Conservation (phyloP, 768 basidiomycete species). For the Rhizopogon roseolus region DNA sequence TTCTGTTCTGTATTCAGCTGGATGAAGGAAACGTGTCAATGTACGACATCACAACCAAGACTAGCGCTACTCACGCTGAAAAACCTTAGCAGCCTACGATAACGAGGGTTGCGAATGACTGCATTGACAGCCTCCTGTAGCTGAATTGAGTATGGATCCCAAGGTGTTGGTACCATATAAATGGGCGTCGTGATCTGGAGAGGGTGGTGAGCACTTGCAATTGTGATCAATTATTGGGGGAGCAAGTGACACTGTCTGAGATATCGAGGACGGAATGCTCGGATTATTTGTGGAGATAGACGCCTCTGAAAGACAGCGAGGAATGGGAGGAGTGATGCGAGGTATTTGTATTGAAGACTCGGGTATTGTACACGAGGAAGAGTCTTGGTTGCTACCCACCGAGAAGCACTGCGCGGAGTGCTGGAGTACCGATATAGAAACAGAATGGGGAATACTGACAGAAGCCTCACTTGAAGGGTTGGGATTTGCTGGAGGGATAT, state of each 20-base stretch:
- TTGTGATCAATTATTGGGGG: background rate
- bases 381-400: background rate
- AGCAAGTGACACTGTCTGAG: too few relatives aligned
- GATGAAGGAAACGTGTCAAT: background rate
- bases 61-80: background rate
- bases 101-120: background rate
- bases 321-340: background rate
- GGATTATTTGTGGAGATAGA: background rate
- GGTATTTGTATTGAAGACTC: background rate
- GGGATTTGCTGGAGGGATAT: background rate
- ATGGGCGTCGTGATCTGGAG: background rate
- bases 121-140: background rate
- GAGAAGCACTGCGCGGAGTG: background rate
- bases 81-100: background rate
- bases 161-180: background rate
- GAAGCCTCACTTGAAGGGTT: too few relatives aligned
- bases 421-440: background rate
- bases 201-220: background rate
- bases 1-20: background rate
- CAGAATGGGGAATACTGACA: too few relatives aligned
- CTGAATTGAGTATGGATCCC: background rate
- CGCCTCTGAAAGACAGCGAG: background rate
- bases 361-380: background rate
- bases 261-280: background rate
- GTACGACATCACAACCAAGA: background rate